phyloP scores from a whole-genome alignment of 192 early-diverging fungal species.

The Coemansia aciculifera region DNA sequence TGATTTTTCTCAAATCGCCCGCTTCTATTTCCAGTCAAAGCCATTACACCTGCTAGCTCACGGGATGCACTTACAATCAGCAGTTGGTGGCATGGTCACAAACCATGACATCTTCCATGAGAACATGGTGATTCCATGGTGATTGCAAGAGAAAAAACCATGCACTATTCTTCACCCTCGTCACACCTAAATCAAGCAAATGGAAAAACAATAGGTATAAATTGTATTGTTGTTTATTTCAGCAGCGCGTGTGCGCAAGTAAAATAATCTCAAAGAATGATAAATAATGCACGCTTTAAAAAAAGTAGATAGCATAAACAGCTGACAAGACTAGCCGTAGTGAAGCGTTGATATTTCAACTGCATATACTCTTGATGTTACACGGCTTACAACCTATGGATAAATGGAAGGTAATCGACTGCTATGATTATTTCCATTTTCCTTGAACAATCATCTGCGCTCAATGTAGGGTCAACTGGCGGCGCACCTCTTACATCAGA shows the following conservation, averaged over 20 bases:
- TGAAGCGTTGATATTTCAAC: not conserved
- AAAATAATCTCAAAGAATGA: not conserved
- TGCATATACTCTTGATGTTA: not conserved
- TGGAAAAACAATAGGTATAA: not conserved
- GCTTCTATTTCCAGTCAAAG: not conserved
- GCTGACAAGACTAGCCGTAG: not conserved
- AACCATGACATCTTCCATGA: not conserved
- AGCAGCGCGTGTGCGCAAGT: not conserved
- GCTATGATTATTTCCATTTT: not conserved
- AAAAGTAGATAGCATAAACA: not conserved
- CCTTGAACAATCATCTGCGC: not conserved
- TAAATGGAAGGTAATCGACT: not conserved
- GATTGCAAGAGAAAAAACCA: not conserved
- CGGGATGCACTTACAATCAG: not conserved
- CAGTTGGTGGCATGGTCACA: not conserved
- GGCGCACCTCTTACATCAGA: not conserved
- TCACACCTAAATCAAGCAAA: not conserved
- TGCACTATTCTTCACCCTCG: not conserved
- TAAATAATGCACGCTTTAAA: not conserved
- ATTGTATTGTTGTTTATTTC: too few relatives aligned
- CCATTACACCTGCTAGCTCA: not conserved
- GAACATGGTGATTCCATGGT: not conserved
- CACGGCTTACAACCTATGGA: not conserved
- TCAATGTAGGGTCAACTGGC: not conserved
- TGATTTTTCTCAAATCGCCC: not conserved